Conservation (phyloP, 169 alveolate species). For the Plasmodium adleri region DNA sequence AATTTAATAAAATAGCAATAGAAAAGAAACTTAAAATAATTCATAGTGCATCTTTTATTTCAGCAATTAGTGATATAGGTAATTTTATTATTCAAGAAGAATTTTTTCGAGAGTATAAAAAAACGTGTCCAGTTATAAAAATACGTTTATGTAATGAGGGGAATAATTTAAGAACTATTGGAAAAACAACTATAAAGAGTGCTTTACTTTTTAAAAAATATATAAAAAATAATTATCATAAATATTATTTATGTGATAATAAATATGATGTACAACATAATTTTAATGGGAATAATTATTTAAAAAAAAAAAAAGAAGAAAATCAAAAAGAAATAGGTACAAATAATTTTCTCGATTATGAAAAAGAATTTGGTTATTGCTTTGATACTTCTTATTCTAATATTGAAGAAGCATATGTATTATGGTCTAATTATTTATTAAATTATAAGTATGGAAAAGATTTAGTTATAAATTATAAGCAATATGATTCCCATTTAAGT, state of each 20-base stretch:
- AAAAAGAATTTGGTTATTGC: conserved; percentile 70
- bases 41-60: conserved; percentile 73
- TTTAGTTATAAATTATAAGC: conserved; percentile 32
- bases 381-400: conserved; percentile 41
- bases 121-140: conserved; percentile 33
- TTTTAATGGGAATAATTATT: background rate
- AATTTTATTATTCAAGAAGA: conserved; percentile 61
- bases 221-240: conserved; percentile 32
- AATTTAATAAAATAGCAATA: conserved; percentile 57
- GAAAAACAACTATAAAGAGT: conserved; percentile 57
- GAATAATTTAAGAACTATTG: conserved; percentile 26
- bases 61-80: conserved; percentile 70
- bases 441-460: conserved; percentile 68
- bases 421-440: conserved; percentile 72
- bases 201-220: conserved; percentile 28
- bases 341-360: conserved; percentile 31
- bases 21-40: conserved; percentile 51
- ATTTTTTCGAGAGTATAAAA: conserved; percentile 26
- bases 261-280: conserved; percentile 31
- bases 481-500: conserved; percentile 43
- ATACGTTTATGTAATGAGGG: conserved; percentile 54
- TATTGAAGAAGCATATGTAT: conserved; percentile 57
- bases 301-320: background rate
- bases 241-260: conserved; percentile 43
- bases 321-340: background rate